Evolutionary conservation across 208 protist genomes (phyloP).

Genomic region (Leishmania tropica): DNA sequence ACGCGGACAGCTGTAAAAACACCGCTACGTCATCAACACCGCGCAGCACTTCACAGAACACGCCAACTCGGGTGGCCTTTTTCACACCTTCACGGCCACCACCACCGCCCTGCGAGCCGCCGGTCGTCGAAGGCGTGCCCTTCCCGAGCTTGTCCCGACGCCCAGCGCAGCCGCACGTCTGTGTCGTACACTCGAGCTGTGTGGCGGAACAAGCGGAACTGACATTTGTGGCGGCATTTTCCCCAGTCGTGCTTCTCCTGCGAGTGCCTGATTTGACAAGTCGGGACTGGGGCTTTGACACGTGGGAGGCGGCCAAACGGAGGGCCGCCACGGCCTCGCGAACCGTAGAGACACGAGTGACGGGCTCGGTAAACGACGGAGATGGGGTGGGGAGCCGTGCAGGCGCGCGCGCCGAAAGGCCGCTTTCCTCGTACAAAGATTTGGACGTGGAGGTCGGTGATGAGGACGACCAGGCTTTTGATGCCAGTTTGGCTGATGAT

Average conservation of each 20-base stretch:
- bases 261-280: slow-evolving; percentile 4
- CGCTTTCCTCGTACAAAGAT: neutral
- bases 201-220: slow-evolving; percentile 25
- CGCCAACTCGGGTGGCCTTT: too few species aligned
- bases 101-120: neutral
- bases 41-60: neutral
- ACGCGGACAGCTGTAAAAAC: neutral
- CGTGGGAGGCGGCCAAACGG: neutral
- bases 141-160: neutral
- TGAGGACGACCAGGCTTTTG: neutral
- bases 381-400: neutral
- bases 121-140: neutral
- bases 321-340: neutral
- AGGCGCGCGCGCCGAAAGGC: neutral
- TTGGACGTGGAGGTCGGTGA: neutral
- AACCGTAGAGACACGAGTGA: neutral
- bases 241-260: slow-evolving; percentile 6
- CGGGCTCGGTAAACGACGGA: neutral
- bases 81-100: too few species aligned
- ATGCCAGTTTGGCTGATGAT: neutral
- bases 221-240: slow-evolving; percentile 7
- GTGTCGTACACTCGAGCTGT: slow-evolving; percentile 30
- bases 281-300: neutral
- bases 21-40: neutral
- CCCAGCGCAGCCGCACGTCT: neutral